phyloP scores from a whole-genome alignment of 768 basidiomycete genomes.

The Mycena polygramma region DNA sequence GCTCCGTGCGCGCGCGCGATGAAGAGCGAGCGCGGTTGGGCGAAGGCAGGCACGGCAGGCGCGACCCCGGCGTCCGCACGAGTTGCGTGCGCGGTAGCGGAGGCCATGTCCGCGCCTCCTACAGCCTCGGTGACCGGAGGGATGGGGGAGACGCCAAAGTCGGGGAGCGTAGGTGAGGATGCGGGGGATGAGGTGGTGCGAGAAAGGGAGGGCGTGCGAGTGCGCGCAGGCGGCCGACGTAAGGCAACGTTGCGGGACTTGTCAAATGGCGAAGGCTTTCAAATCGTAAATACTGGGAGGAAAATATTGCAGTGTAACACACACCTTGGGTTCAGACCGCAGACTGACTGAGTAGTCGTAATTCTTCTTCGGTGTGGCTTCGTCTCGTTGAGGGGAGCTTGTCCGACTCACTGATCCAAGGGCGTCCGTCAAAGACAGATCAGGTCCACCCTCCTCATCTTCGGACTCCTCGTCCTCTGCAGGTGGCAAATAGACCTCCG shows the following conservation, averaged over 20 bases:
- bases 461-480: conserved; percentile 58
- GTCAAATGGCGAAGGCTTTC: conserved; percentile 70
- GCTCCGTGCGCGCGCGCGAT: too few species aligned
- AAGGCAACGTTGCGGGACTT: conserved; percentile 75
- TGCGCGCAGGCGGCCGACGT: conserved; percentile 64
- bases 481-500: conserved; percentile 67
- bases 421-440: conserved; percentile 66
- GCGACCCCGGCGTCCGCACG: too few species aligned
- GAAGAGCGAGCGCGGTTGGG: too few species aligned
- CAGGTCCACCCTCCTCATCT: conserved; percentile 48
- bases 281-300: conserved; percentile 2
- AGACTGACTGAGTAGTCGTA: conserved; percentile 72
- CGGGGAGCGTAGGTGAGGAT: conserved; percentile 70
- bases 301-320: conserved; percentile 32
- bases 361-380: conserved; percentile 64
- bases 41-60: too few species aligned
- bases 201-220: conserved; percentile 77
- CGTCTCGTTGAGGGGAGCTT: conserved; percentile 62
- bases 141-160: too few species aligned
- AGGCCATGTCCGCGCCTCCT: too few species aligned
- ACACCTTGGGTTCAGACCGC: conserved; percentile 72
- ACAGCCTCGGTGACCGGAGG: too few species aligned
- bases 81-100: too few species aligned
- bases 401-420: conserved; percentile 67
- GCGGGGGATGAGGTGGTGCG: conserved; percentile 70